These are phyloP conservation scores for Colletotrichum gloeosporioides DNA, from an alignment of 2,329 filamentous ascomycete species.

Conservation along the genomic window DNA sequence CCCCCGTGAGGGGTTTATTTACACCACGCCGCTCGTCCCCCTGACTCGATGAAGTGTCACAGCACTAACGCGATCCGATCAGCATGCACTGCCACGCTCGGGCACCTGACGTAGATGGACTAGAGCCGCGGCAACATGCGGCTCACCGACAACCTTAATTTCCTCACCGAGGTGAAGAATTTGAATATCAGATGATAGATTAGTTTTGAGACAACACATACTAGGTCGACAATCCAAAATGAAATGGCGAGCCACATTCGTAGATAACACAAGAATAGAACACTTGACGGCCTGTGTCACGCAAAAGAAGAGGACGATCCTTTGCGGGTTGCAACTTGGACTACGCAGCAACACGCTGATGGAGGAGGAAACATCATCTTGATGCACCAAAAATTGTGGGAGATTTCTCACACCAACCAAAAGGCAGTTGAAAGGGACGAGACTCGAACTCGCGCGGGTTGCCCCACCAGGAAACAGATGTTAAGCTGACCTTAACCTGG, in stretches of 20 bases:
- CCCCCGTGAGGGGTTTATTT: conserved; percentile 17
- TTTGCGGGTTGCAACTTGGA: background rate
- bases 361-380: background rate
- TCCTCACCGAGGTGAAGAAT: background rate
- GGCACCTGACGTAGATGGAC: background rate
- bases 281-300: background rate
- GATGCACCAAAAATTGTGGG: background rate
- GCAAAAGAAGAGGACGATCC: background rate
- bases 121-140: background rate
- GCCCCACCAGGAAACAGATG: background rate
- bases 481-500: conserved; percentile 3
- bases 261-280: background rate
- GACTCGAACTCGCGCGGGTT: conserved; percentile 1
- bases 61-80: conserved; percentile 14
- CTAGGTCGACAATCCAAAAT: background rate
- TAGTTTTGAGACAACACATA: background rate
- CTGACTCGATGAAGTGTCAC: background rate
- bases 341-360: accelerated
- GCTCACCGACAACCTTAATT: conserved; percentile 7
- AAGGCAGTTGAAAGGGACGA: background rate
- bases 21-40: background rate
- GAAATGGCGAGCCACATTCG: accelerated
- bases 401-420: background rate
- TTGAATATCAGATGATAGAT: background rate
- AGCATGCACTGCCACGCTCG: conserved; percentile 17